These are phyloP conservation scores for Cyclotella baltica DNA, from an alignment of 108 stramenopile species.

Conservation along the genomic window DNA sequence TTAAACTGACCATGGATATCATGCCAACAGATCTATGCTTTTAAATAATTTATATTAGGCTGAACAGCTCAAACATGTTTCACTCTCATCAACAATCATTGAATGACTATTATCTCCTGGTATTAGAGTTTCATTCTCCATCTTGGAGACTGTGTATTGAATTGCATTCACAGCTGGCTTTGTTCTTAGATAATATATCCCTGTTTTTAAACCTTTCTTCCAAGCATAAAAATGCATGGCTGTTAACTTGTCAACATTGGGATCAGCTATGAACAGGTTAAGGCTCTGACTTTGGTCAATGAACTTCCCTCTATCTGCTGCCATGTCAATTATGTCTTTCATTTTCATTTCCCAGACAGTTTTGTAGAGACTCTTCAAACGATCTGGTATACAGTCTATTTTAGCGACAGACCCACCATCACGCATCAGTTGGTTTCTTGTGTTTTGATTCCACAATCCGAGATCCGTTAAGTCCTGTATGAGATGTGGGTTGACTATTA, in stretches of 20 bases:
- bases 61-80: no score
- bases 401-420: conserved; percentile 97
- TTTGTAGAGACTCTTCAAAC: no score
- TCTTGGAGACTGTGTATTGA: conserved; percentile 99
- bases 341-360: conserved; percentile 99
- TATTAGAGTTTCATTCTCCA: no score
- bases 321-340: conserved; percentile 95
- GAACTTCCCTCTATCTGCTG: conserved; percentile 98
- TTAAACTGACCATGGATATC: no score
- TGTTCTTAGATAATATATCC: conserved; percentile 99
- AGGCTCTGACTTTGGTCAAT: conserved; percentile 99
- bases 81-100: no score
- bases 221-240: conserved; percentile 99
- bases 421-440: conserved; percentile 97
- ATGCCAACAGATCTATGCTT: no score
- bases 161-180: conserved; percentile 99
- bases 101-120: no score
- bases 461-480: conserved; percentile 92
- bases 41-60: no score
- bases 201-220: conserved; percentile 99
- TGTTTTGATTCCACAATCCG: conserved; percentile 96
- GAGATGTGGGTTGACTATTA: conserved; percentile 98
- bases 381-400: conserved; percentile 97
- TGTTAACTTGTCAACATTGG: conserved; percentile 91
- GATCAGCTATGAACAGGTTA: conserved; percentile 99